These are phyloP conservation scores for Aspergillus egyptiacus DNA, from an alignment of 495 filamentous ascomycete genomes.

Conservation along the genomic window DNA sequence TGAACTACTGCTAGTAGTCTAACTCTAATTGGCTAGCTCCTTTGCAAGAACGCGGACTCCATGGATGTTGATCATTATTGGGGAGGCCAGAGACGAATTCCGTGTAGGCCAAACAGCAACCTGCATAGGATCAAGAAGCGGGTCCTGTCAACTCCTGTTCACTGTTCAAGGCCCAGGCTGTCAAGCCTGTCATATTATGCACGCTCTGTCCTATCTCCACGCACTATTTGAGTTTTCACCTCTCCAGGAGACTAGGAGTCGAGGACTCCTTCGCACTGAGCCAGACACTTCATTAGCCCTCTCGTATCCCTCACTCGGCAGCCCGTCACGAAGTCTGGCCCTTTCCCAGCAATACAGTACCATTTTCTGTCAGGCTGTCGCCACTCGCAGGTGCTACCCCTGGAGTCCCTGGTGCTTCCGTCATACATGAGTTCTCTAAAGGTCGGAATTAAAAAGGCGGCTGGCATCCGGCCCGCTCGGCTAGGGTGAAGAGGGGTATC, in stretches of 20 bases:
- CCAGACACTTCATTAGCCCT: not conserved
- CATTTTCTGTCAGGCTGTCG: not conserved
- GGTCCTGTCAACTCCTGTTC: too few species aligned
- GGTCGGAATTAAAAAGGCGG: too few species aligned
- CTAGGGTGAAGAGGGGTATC: not conserved
- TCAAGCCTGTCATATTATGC: not conserved
- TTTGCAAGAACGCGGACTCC: too few species aligned
- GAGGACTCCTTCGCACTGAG: not conserved
- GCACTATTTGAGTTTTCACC: not conserved
- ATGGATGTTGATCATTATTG: too few species aligned
- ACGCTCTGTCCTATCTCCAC: not conserved
- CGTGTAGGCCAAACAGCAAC: not conserved
- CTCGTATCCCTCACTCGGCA: not conserved
- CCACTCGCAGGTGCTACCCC: too few species aligned
- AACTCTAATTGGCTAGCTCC: not conserved
- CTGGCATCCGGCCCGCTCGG: not conserved
- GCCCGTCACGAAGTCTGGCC: not conserved
- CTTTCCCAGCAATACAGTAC: not conserved
- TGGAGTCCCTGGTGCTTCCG: too few species aligned
- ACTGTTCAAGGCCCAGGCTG: not conserved
- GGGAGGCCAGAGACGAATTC: not conserved
- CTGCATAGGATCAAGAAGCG: not conserved
- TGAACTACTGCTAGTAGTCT: too few species aligned
- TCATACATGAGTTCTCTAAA: too few species aligned
- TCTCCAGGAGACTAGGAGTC: not conserved